Conservation (phyloP, 768 basidiomycete genomes). For the Asterophora lycoperdoides region DNA sequence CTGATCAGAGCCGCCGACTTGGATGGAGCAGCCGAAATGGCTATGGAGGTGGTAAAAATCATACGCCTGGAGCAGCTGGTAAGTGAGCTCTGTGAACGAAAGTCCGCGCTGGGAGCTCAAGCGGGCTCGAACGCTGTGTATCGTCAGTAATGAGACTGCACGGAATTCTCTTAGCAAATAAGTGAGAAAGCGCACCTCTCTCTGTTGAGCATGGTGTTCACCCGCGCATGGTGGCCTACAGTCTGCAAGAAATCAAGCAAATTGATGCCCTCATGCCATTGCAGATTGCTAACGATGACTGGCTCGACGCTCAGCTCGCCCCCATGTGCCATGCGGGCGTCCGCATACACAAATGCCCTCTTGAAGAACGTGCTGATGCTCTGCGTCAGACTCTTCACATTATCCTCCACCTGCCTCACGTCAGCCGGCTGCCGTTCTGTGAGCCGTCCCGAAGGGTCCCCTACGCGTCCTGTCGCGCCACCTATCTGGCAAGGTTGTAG, state of each 20-base stretch:
- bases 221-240: constrained; percentile 75
- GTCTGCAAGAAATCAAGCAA: constrained; percentile 81
- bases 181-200: constrained; percentile 62
- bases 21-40: constrained; percentile 68
- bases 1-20: constrained; percentile 96
- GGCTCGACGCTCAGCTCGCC: constrained; percentile 21
- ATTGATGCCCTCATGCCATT: constrained; percentile 73
- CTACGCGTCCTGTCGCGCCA: constrained; percentile 93
- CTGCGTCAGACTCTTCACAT: constrained; percentile 57
- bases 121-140: constrained; percentile 72
- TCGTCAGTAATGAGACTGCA: not conserved
- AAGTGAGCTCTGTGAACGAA: constrained; percentile 98
- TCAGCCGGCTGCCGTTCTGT: constrained; percentile 75
- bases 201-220: constrained; percentile 85
- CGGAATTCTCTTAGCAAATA: not conserved
- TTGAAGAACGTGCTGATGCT: constrained; percentile 73
- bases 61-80: constrained; percentile 95
- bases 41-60: constrained; percentile 82
- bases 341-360: constrained; percentile 59
- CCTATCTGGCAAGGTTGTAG: constrained; percentile 64
- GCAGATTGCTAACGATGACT: constrained; percentile 44
- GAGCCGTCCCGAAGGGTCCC: constrained; percentile 89
- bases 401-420: constrained; percentile 52
- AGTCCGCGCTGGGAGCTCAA: constrained; percentile 79
- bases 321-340: constrained; percentile 25